Evolutionary conservation across 1,284 basidiomycete species (phyloP).

Genomic region (Malassezia nana): DNA sequence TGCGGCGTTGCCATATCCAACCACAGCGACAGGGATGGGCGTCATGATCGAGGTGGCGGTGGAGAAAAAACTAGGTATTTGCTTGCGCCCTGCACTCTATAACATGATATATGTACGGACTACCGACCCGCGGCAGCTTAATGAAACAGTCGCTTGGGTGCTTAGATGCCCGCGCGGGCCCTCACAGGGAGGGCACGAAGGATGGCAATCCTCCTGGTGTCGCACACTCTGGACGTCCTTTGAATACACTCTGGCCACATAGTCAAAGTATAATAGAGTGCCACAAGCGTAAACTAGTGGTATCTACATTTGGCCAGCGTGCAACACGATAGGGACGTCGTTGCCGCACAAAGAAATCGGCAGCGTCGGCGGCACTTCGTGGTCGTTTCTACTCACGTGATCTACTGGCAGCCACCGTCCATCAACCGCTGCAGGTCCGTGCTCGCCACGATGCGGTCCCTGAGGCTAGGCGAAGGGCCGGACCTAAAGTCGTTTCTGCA

Average conservation of each 20-base stretch:
- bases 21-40: slow-evolving; percentile 34
- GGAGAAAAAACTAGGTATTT: background rate
- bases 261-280: background rate
- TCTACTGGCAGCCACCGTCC: background rate
- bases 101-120: slow-evolving; percentile 10
- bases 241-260: slow-evolving; percentile 14
- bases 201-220: slow-evolving; percentile 20
- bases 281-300: background rate
- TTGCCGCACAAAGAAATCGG: slow-evolving; percentile 20
- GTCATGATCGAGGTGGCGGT: slow-evolving; percentile 3
- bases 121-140: slow-evolving; percentile 16
- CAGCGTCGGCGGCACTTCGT: too few species aligned
- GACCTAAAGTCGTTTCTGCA: slow-evolving; percentile 9
- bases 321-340: slow-evolving; percentile 20
- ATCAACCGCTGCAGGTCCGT: background rate
- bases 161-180: slow-evolving; percentile 21
- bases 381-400: slow-evolving; percentile 13
- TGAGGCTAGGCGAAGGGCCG: background rate
- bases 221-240: slow-evolving; percentile 17
- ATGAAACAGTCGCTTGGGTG: slow-evolving; percentile 9
- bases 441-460: background rate
- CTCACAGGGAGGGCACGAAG: slow-evolving; percentile 8
- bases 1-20: slow-evolving; percentile 39
- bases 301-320: background rate
- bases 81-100: background rate